Evolutionary conservation across 139 green algal species (phyloP).

Genomic region (Micromonas commoda): DNA sequence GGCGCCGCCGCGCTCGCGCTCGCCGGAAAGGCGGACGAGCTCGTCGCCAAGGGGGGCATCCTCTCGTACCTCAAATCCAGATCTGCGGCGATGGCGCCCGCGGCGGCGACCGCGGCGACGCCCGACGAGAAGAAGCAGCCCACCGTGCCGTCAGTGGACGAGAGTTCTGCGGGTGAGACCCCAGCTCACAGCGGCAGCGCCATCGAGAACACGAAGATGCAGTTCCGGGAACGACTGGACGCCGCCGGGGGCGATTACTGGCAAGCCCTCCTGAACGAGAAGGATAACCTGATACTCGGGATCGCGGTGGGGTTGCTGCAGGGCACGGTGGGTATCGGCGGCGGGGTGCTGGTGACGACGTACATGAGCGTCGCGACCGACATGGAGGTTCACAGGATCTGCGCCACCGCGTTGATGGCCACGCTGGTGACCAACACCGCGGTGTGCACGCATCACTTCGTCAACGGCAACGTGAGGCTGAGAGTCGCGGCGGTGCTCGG

Average conservation of each 20-base stretch:
- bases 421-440: constrained; percentile 12
- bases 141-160: no score
- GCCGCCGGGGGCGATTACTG: background rate
- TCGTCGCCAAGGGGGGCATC: background rate
- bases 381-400: constrained; percentile 21
- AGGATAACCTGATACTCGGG: background rate
- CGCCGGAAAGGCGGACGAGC: background rate
- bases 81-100: no score
- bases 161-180: no score
- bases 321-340: constrained; percentile 12
- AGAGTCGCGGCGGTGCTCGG: constrained; percentile 1
- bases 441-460: background rate
- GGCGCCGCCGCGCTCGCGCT: background rate
- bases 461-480: background rate
- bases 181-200: background rate
- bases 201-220: background rate
- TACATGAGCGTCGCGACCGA: background rate
- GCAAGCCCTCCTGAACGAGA: background rate
- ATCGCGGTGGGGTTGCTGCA: constrained; percentile 8
- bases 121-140: background rate
- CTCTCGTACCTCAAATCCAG: background rate
- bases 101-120: background rate
- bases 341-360: constrained; percentile 13
- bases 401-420: constrained; percentile 2
- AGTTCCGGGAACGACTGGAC: background rate